A percentile compares a stretch with the other conserved stretches of the same genome.
Conservation (phyloP, 129 eudicot species). For the Pulicaria dysenterica region DNA sequence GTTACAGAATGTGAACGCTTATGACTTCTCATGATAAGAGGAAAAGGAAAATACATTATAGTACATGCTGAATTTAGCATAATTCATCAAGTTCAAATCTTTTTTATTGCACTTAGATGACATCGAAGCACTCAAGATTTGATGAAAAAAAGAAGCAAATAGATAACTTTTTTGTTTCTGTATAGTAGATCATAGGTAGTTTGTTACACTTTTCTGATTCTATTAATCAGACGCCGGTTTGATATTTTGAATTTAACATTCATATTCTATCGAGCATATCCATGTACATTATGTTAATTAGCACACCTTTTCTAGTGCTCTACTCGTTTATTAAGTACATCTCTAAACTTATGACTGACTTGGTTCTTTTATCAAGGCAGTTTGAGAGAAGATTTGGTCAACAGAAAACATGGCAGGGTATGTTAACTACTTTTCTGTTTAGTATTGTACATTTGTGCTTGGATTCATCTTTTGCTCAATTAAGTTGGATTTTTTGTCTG, state of each 20-base stretch:
- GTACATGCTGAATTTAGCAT: neutral
- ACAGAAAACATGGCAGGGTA: slow-evolving; percentile 38
- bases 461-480: neutral
- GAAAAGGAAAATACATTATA: neutral
- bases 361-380: slow-evolving; percentile 13
- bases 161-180: neutral
- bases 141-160: neutral
- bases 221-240: no score
- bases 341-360: slow-evolving; percentile 7
- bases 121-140: neutral
- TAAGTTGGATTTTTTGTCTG: neutral
- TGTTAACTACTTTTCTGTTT: neutral
- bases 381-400: slow-evolving; percentile 21
- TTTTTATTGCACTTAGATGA: neutral
- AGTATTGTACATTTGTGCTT: neutral
- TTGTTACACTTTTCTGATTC: neutral
- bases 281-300: slow-evolving; percentile 6
- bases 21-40: no score
- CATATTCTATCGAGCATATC: neutral
- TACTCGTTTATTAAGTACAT: neutral
- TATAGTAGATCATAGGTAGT: neutral
- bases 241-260: neutral
- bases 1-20: no score
- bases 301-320: neutral
- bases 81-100: neutral